Percentiles rank a stretch among this genome's conserved stretches.
phyloP scores from a whole-genome alignment of 495 filamentous ascomycete genomes.

The Copromyces sp. region DNA sequence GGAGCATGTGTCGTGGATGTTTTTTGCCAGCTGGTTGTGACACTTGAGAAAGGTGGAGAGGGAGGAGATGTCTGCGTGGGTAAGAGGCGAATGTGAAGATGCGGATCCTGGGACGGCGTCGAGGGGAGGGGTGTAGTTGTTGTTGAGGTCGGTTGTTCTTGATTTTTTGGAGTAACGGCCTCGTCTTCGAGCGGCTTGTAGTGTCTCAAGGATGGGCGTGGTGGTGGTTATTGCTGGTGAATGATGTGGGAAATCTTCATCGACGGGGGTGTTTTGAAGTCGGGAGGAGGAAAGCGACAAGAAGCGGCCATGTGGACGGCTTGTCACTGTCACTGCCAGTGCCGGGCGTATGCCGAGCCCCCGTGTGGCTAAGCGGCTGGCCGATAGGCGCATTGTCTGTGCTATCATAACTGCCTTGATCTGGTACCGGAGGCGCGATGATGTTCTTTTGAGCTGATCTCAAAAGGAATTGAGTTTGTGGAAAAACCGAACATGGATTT shows the following conservation, averaged over 20 bases:
- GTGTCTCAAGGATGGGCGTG: not conserved
- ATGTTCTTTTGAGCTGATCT: not conserved
- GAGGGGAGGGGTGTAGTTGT: not conserved
- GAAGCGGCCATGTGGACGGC: not conserved
- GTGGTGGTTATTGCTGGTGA: not conserved
- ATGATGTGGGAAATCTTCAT: not conserved
- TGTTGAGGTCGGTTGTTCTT: not conserved
- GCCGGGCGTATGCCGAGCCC: not conserved
- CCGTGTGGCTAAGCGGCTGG: not conserved
- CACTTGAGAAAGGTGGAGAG: slow-evolving; percentile 32
- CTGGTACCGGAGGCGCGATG: not conserved
- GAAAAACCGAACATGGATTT: not conserved
- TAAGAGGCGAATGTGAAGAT: not conserved
- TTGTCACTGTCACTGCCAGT: not conserved
- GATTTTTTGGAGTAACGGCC: not conserved
- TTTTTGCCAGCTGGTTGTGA: slow-evolving; percentile 48
- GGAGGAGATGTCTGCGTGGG: not conserved
- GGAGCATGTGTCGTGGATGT: slow-evolving; percentile 52
- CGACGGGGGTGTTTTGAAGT: not conserved
- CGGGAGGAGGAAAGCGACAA: not conserved
- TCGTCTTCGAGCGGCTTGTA: not conserved
- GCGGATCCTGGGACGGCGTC: not conserved
- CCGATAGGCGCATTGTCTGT: not conserved
- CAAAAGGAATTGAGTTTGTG: not conserved
- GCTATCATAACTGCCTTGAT: not conserved